phyloP scores from a whole-genome alignment of 2,329 filamentous ascomycete genomes.

The Colletotrichum phormii region DNA sequence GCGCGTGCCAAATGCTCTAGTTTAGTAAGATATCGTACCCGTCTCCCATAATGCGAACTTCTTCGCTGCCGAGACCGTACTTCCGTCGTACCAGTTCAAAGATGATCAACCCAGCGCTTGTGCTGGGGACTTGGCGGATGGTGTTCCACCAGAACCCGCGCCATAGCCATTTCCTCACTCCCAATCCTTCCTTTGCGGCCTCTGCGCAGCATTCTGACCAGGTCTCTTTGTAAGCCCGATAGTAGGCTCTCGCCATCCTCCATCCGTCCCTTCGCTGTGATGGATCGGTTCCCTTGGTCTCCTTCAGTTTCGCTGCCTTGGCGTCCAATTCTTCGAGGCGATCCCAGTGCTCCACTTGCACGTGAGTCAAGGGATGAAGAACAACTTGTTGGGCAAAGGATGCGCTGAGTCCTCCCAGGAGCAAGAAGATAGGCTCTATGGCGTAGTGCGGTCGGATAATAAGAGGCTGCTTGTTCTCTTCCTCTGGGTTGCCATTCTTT shows the following conservation, averaged over 20 bases:
- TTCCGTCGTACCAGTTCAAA: conserved; percentile 82
- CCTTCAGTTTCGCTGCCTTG: conserved; percentile 60
- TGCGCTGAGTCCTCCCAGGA: conserved; percentile 76
- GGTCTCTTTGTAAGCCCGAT: conserved; percentile 77
- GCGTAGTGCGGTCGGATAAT: conserved; percentile 80
- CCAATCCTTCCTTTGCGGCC: conserved; percentile 66
- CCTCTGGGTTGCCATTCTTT: conserved; percentile 34
- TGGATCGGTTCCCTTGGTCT: conserved; percentile 44
- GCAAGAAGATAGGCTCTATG: conserved; percentile 78
- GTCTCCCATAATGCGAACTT: conserved; percentile 73
- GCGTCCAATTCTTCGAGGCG: conserved; percentile 79
- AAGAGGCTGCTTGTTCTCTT: conserved; percentile 49
- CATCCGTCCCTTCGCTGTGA: conserved; percentile 52
- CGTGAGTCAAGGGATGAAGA: conserved; percentile 76
- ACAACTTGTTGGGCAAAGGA: conserved; percentile 76
- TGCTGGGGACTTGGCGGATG: conserved; percentile 80
- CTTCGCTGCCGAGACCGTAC: conserved; percentile 73
- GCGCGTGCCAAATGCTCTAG: conserved; percentile 41
- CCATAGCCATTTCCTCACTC: conserved; percentile 74
- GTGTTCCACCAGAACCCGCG: conserved; percentile 79
- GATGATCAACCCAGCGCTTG: conserved; percentile 80
- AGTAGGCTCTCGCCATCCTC: conserved; percentile 73
- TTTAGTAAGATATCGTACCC: conserved; percentile 77
- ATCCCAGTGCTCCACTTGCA: conserved; percentile 80
- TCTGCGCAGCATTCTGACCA: conserved; percentile 69